Evolutionary conservation across 2,329 filamentous ascomycete species (phyloP), one percentile per base, ranked within the genome.

Genomic region (Cordyceps fumosorosea): DNA sequence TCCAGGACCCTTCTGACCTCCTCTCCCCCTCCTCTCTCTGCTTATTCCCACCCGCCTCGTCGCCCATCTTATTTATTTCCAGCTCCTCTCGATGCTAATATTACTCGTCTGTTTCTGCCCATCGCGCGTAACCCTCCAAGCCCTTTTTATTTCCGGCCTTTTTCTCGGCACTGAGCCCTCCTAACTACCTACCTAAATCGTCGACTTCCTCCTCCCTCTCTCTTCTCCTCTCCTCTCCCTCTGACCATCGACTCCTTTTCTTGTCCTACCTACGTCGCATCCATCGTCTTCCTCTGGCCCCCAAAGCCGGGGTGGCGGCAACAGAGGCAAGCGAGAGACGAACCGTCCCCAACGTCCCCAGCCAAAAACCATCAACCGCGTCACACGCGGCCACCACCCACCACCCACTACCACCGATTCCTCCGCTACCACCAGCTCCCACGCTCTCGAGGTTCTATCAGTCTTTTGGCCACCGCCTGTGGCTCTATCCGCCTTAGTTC

Each of bases 41-140:
- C 60, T 62, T 62, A 62, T 62, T 62, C 40, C 60, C 60, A 62
- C 48, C 55, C 60, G 60, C 55, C 18, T 58, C 48, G 10, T 47
- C 54, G n/a, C 54, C 50, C 54, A 47, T 62, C 60, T 53, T 54
- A 62, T 58, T 62, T 62, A 62, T 62, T 62, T 32, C 60, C 60
- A 62, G 54, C 60, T 62, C 60, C 53, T 56, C 42, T 61, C 59
- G 51, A 55, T 61, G 20, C 52, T 53, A 54, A 54, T 47, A 60
- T 60, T 54, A 60, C 57, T 52, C 57, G 57, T 20, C 50, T 20
- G 34, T 47, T 54, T 60, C 50, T 53, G 4, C 57, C 14, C 48
- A 60, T 60, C 57, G 57, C 48, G 26, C 59, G 40, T 61, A 48
- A 20, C 52, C 50, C 42, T 42, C 58, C 51, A 55, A 40, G 44